These are phyloP conservation scores for Knoxia roxburghii DNA, from an alignment of 257 asterid species.

Conservation along the genomic window DNA sequence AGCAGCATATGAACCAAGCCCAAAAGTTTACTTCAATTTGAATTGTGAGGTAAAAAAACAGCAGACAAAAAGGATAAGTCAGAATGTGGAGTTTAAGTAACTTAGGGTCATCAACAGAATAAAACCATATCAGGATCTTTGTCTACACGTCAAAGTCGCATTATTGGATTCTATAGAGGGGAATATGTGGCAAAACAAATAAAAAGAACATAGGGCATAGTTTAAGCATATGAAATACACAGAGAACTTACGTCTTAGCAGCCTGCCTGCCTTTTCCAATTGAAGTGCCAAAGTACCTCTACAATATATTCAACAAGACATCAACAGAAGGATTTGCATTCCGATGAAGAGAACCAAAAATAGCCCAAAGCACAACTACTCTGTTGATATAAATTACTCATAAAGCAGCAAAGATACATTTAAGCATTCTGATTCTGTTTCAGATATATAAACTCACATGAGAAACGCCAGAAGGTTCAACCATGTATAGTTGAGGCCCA, in stretches of 20 bases:
- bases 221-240: background rate
- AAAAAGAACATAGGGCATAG: background rate
- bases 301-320: conserved; percentile 16
- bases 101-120: background rate
- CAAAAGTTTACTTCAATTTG: background rate
- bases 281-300: conserved; percentile 95
- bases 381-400: background rate
- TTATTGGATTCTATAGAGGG: background rate
- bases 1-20: background rate
- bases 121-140: background rate
- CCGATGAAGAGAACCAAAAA: background rate
- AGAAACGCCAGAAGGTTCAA: conserved; percentile 86
- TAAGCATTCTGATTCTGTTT: background rate
- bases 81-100: background rate
- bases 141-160: background rate
- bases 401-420: background rate
- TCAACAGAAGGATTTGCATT: conserved; percentile 3
- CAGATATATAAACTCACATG: conserved; percentile 47
- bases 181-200: background rate
- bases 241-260: conserved; percentile 77
- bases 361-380: background rate
- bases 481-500: conserved; percentile 86
- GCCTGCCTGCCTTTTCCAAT: conserved; percentile 97
- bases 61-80: background rate
- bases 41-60: background rate